These are phyloP conservation scores for Acaromyces ingoldii DNA, from an alignment of 1,284 basidiomycete genomes.

Conservation along the genomic window DNA sequence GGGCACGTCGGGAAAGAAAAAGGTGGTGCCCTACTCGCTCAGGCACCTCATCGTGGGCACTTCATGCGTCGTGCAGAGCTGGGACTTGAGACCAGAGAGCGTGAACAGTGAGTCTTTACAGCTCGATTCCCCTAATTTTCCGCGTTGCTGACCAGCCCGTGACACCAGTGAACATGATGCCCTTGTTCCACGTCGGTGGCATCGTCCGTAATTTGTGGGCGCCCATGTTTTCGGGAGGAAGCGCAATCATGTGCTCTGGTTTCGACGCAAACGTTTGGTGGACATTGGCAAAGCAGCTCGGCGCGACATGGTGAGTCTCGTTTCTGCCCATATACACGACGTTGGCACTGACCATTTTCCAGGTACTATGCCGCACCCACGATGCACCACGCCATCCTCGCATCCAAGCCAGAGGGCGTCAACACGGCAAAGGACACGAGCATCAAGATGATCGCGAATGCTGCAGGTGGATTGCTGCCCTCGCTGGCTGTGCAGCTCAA, in stretches of 20 bases:
- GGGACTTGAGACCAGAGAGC: conserved; percentile 44
- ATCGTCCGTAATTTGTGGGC: conserved; percentile 50
- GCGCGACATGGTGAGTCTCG: conserved; percentile 38
- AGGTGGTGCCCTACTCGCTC: conserved; percentile 50
- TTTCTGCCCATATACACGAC: not conserved
- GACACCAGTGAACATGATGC: conserved; percentile 50
- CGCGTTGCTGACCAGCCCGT: not conserved
- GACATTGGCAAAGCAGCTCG: conserved; percentile 45
- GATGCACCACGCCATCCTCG: conserved; percentile 51
- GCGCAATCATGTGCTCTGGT: conserved; percentile 50
- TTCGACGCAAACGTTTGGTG: conserved; percentile 51
- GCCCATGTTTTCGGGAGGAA: conserved; percentile 47
- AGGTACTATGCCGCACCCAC: conserved; percentile 49
- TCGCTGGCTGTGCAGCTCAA: conserved; percentile 49
- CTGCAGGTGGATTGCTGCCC: conserved; percentile 49
- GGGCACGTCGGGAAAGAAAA: conserved; percentile 51
- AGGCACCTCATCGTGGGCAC: conserved; percentile 50
- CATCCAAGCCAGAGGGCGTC: conserved; percentile 42
- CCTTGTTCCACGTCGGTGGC: conserved; percentile 51
- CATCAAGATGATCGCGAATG: conserved; percentile 51
- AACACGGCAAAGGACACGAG: conserved; percentile 35
- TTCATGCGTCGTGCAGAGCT: conserved; percentile 46
- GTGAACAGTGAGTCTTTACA: conserved; percentile 38
- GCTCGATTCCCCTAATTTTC: not conserved
- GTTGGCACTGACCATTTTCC: not conserved